Evolutionary conservation across 1,139 yeast genomes (phyloP), one percentile per base, ranked within the genome.

Genomic region (Geotrichum candidum): DNA sequence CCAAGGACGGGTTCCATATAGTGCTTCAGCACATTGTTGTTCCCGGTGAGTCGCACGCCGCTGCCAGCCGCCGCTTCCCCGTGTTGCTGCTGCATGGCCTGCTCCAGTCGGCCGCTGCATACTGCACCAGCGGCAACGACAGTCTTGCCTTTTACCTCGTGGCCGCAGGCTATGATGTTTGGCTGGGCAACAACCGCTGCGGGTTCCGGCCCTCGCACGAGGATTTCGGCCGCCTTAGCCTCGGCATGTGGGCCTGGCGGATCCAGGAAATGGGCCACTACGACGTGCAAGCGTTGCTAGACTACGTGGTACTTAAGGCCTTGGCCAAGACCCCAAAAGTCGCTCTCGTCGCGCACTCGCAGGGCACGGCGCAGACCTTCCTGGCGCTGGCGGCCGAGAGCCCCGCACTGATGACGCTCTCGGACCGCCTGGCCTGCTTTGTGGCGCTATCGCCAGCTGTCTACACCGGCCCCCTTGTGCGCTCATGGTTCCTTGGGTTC

Each of bases 171-270:
- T 90, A 81, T 71, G 98, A 94, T 68, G 94, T 94, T 1, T 94
- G 98, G 97, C 74, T 94, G 61, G 98, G 97, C 0, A 91, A 92
- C 71, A 92, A 92, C 72, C 77, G 99, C 63, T 85, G 96, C 65
- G 95, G 96, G 45, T 90, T 91, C 72, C 78, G 81, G 51, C 90
- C 96, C 0, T 77, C 80, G 60, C 95, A 89, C 72, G 70, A 75
- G 1, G 68, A 65, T 63, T 77, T 74, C 75, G 79, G 65, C 63
- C 77, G 75, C 64, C 77, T 69, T 67, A 83, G 84, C 76, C 83
- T 79, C 63, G 75, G 76, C 74, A 74, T 76, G 76, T 78, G 81
- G 81, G 84, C 88, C 67, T 94, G 99, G 99, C 92, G 90, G 68
- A 82, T 92, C 58, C 75, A 81, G 27, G 94, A 88, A 60, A 83